Base-by-base conservation (phyloP, 257 asterid genomes). In the Fraxinus excelsior region DNA sequence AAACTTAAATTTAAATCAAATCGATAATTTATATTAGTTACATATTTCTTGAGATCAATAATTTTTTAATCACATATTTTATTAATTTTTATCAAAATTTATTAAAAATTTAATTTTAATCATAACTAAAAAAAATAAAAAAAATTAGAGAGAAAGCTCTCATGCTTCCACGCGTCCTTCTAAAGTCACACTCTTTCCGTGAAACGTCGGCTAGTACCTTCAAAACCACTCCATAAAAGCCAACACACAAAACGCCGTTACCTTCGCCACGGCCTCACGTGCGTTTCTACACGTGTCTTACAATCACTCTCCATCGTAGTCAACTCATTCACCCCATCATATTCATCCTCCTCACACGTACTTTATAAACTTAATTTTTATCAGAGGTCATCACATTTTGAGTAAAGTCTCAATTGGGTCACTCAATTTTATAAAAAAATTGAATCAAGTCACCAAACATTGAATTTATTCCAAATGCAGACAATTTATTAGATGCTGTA, bases 231-330 rank as follows among this genome's bases (percentile, higher is more conserved):
- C 40, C 31, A 58, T 31, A 80, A 34, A 73, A 62, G 38, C n/a
- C 10, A 26, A 29, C 51, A 65, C 16, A 18, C 73, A 5, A 35
- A 34, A 70, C 66, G 72, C 80, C 90, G 82, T 68, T 60, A 18
- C 79, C 81, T 49, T 77, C 74, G 78, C 73, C 78, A 70, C 44
- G 0, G 80, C 79, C 77, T 88, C 92, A 86, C 89, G 89, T 87
- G 91, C 82, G 73, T n/a, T 4, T 0, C 18, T 21, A 75, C 71
- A 86, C 89, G 86, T 87, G 90, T 53, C 86, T 0, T 11, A 56
- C 49, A 44, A 34, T 38, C 21, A 16, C 51, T 12, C 0, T n/a
- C 10, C 19, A 21, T 7, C 3, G 5, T 16, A 51, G 67, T 80
- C 86, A 85, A 70, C 81, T 3, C 34, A 60, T 68, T 68, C 81